phyloP scores from a whole-genome alignment of 495 filamentous ascomycete genomes.

The Neurospora sp. region DNA sequence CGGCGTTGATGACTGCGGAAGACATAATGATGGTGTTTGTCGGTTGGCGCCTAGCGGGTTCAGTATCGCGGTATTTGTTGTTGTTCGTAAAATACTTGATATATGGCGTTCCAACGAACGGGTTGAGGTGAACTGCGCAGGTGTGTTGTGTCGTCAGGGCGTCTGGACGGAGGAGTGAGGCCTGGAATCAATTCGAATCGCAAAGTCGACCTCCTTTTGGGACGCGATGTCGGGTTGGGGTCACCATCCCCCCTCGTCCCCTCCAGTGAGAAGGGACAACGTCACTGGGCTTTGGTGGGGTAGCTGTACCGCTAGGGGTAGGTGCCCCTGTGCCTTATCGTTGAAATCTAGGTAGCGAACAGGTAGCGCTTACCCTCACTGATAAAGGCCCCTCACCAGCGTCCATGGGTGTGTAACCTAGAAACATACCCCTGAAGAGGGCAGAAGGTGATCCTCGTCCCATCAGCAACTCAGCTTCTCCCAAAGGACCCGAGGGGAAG shows the following conservation, averaged over 20 bases:
- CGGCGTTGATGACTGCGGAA: constrained; percentile 52
- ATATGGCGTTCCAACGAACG: background rate
- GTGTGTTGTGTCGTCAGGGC: background rate
- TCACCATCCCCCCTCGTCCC: background rate
- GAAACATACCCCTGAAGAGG: background rate
- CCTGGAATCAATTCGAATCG: constrained; percentile 22
- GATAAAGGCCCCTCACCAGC: background rate
- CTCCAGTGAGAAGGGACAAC: background rate
- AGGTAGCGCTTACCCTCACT: background rate
- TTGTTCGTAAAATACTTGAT: background rate
- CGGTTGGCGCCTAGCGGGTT: background rate
- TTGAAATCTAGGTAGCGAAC: background rate
- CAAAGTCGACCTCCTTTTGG: constrained; percentile 11
- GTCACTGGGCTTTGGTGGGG: background rate
- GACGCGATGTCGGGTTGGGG: background rate
- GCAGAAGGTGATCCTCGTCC: background rate
- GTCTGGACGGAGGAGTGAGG: background rate
- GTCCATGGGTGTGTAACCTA: background rate
- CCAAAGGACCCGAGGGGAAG: background rate
- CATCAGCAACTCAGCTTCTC: background rate
- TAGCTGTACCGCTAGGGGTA: background rate
- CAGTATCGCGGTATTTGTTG: background rate
- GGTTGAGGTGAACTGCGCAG: background rate
- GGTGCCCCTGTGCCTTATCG: background rate
- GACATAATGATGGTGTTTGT: constrained; percentile 41